Base-by-base conservation (phyloP, 495 filamentous ascomycete species). In the Aspergillus saccharolyticus region DNA sequence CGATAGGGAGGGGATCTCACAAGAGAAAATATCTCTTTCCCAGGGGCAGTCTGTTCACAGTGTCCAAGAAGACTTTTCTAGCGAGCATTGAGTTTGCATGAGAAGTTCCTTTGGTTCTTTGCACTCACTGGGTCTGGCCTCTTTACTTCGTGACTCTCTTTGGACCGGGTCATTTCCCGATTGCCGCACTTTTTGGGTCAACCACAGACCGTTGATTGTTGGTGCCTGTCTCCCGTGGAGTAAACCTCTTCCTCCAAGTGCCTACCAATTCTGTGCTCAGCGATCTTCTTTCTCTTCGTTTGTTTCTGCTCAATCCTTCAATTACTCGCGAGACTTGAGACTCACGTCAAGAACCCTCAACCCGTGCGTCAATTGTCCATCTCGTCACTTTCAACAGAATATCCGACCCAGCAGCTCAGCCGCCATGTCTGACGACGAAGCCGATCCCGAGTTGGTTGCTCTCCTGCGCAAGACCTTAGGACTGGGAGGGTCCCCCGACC, bases 361-460 rank as follows among this genome's bases (percentile, higher is more conserved):
- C 44, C 50, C 46, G 5, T 50, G 6, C 43, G 28, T 53, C 17
- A 2, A 1, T 25, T 25, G 42, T 52, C 24, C 9, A 21, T 42
- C 16, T 28, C 15, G 50, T 17, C 33, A 19, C 19, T 24, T 8
- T 19, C 33, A 39, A 2, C 12, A 10, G 6, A 15, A 50, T 17
- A 43, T 48, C 25, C 47, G 17, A 25, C 16, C 42, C 21, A 50
- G 30, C 24, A 45, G 46, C 18, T 15, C 44, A 46, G 19, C 8
- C 22, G n/a, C 21, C 30, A 91, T 92, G 88, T 91, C 89, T 21
- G 92, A 96, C 73, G 88, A 94, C 67, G 93, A 96, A 68, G 81
- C 86, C 48, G 94, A 97, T 66, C 84, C 80, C 21, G 93, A 97
- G 65, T 84, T 98, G 25, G 81, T 97, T 14, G 90, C 82, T 58